Evolutionary conservation across 345 rosid genomes (phyloP).

Genomic region (Clausena lansium): DNA sequence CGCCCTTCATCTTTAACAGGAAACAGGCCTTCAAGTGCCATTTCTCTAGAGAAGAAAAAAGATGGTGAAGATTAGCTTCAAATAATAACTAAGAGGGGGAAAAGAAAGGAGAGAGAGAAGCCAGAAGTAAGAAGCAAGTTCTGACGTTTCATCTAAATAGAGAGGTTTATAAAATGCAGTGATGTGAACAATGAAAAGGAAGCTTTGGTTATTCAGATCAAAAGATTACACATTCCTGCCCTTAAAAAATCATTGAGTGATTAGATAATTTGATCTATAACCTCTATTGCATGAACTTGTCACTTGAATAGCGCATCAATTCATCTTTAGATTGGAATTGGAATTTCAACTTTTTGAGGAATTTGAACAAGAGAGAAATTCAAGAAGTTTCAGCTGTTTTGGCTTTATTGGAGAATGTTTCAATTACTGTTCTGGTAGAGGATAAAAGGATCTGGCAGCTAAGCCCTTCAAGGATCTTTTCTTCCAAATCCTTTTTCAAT

Average conservation of each 20-base stretch:
- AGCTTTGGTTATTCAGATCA: background rate
- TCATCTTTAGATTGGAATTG: too few relatives aligned
- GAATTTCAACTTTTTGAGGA: too few relatives aligned
- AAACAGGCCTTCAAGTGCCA: constrained; percentile 87
- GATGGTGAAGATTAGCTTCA: background rate
- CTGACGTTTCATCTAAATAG: background rate
- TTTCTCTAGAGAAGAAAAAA: constrained; percentile 51
- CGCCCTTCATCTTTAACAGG: constrained; percentile 52
- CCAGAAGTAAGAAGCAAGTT: background rate
- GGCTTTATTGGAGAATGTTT: too few relatives aligned
- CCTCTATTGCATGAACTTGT: background rate
- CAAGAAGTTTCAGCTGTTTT: too few relatives aligned
- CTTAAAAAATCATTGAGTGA: background rate
- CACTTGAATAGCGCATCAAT: background rate
- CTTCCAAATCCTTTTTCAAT: too few relatives aligned
- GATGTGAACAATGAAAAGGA: background rate
- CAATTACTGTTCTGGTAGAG: too few relatives aligned
- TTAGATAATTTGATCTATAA: background rate
- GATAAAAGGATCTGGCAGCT: too few relatives aligned
- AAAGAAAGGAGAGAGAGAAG: background rate
- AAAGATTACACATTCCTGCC: background rate
- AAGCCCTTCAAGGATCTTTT: too few relatives aligned
- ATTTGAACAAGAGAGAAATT: too few relatives aligned
- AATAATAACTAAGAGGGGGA: constrained; percentile 10
- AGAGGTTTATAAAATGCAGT: background rate